Evolutionary conservation across 108 stramenopile genomes (phyloP), one percentile per base, ranked within the genome.

Genomic region (Schizochytrium sp.): DNA sequence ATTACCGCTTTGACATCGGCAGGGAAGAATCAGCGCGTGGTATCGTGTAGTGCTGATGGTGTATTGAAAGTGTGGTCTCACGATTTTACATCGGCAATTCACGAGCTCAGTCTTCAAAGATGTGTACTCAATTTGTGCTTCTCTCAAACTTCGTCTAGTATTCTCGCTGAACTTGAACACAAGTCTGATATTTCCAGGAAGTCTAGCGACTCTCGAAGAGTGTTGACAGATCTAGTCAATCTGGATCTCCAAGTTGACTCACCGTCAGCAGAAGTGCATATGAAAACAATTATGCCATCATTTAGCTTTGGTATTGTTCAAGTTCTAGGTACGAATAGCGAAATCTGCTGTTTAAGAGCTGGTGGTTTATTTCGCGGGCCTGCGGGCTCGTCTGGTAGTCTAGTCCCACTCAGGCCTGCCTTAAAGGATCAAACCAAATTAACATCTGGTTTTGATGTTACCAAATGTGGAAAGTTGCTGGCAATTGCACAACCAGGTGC

Each of bases 231-330:
- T 44, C 28, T 69, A 7, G 15, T 69, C 12, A 13, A 44, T 0
- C 42, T 69, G 8, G 64, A 69, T 15, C 64, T 69, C 44, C 64
- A 69, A 0, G 44, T 69, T 69, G 64, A 69, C 64, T 69, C 64
- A 44, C 64, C 64, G 19, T 28, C 12, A 44, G 42, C 64, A 0
- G 64, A 7, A 2, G 5, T 44, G 10, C 64, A 69, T 44, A 69
- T 44, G 5, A 28, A 8, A 1, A 15, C 64, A 5, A 38, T 69
- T 44, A 69, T 69, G 64, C 64, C 64, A 38, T 69, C 64, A 0
- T 38, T 69, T 15, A 38, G 64, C 1, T 7, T 44, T 28, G 64
- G 42, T 7, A 38, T 8, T 44, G 40, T 69, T 44, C 15, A 15
- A 7, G 5, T 38, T 13, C 5, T 69, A 7, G 19, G 64, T 2